phyloP scores from a whole-genome alignment of 2,329 filamentous ascomycete species.

The Aureobasidium sp. region DNA sequence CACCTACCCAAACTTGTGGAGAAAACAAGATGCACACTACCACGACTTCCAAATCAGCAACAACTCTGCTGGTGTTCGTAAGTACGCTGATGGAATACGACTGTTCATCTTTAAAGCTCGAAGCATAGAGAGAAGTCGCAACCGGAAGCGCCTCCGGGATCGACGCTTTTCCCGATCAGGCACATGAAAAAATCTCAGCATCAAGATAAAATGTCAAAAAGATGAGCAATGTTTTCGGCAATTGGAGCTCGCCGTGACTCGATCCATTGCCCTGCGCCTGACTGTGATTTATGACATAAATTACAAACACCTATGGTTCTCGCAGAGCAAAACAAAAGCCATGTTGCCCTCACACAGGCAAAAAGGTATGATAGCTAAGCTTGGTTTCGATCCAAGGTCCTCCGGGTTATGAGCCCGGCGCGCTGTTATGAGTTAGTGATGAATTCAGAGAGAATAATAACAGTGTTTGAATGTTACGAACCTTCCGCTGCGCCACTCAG shows the following conservation, averaged over 20 bases:
- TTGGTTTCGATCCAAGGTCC: constrained; percentile 22
- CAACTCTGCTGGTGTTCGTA: not conserved
- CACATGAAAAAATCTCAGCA: not conserved
- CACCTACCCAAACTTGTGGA: not conserved
- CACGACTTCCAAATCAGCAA: too few species aligned
- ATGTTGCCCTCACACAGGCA: not conserved
- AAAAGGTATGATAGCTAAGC: constrained; percentile 18
- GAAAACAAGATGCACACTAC: not conserved
- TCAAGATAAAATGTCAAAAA: not conserved
- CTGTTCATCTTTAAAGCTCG: too few species aligned
- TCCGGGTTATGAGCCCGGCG: constrained; percentile 24
- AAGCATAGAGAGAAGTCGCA: not conserved
- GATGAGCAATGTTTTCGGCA: not conserved
- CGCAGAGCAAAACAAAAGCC: not conserved
- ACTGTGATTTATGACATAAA: not conserved
- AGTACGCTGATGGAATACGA: not conserved
- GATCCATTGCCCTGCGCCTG: not conserved
- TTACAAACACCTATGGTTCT: not conserved
- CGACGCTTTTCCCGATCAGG: not conserved
- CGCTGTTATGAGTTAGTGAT: constrained; percentile 12
- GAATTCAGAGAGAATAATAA: not conserved
- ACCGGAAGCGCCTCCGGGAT: not conserved
- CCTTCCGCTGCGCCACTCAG: constrained; percentile 20
- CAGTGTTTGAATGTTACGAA: not conserved
- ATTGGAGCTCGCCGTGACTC: not conserved